Conservation (phyloP, 331 rosid species). For the Dryas integrifolia region DNA sequence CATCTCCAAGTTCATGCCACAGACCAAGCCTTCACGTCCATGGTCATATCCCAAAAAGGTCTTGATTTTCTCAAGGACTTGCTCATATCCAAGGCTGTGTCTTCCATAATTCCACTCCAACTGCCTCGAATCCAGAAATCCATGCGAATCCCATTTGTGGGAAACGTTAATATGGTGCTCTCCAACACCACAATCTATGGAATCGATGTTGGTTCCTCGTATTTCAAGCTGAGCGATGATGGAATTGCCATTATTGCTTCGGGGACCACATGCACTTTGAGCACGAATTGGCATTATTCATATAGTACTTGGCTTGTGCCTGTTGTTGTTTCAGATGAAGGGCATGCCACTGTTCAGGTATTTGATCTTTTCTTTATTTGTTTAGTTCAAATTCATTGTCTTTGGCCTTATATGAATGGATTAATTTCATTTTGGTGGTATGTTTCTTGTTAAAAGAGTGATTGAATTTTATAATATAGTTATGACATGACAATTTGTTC, state of each 20-base stretch:
- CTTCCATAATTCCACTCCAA: constrained; percentile 60
- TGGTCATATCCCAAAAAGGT: constrained; percentile 61
- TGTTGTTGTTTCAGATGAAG: constrained; percentile 55
- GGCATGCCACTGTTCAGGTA: constrained; percentile 74
- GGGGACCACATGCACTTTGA: constrained; percentile 65
- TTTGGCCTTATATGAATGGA: not conserved
- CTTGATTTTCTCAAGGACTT: constrained; percentile 69
- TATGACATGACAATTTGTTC: not conserved
- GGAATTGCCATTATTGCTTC: constrained; percentile 62
- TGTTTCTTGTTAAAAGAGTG: not conserved
- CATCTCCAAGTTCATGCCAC: constrained; percentile 36
- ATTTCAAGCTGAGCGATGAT: constrained; percentile 51
- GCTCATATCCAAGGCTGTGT: constrained; percentile 57
- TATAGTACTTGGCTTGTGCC: constrained; percentile 72
- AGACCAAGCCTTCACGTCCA: constrained; percentile 53
- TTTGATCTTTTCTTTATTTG: not conserved
- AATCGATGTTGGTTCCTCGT: constrained; percentile 58
- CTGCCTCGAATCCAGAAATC: constrained; percentile 53
- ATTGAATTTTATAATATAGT: not conserved
- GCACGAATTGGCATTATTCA: constrained; percentile 72
- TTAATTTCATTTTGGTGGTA: not conserved
- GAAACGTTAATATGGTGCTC: constrained; percentile 49
- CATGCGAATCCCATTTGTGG: constrained; percentile 58
- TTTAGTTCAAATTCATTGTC: not conserved
- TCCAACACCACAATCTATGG: constrained; percentile 55